phyloP scores from a whole-genome alignment of 164 flowering plant genomes.

The Malania oleifera region DNA sequence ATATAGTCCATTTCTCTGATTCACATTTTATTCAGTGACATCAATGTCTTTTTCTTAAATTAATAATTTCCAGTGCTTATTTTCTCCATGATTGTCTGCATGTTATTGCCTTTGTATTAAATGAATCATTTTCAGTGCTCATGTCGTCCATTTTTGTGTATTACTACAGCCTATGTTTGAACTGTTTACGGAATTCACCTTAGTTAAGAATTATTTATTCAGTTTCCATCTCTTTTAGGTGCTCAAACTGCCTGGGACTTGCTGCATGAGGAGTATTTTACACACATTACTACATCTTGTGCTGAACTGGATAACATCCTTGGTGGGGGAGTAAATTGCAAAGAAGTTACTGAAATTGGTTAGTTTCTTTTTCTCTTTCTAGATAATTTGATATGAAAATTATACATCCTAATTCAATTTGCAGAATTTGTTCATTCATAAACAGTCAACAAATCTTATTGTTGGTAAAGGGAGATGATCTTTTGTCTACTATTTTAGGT shows the following conservation, averaged over 20 bases:
- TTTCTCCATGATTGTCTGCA: no score
- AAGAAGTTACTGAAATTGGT: constrained; percentile 96
- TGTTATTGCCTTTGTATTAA: no score
- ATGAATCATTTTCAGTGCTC: no score
- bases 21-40: no score
- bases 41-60: no score
- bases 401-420: not conserved
- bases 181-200: not conserved
- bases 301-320: constrained; percentile 70
- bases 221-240: constrained; percentile 31
- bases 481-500: constrained; percentile 42
- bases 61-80: no score
- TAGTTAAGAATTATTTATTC: not conserved
- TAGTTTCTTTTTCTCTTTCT: constrained; percentile 15
- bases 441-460: not conserved
- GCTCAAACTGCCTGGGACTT: constrained; percentile 94
- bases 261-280: constrained; percentile 49
- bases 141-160: no score
- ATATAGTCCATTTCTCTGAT: no score
- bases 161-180: no score
- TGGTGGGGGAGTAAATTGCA: constrained; percentile 89
- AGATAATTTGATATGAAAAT: not conserved
- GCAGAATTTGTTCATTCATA: not conserved
- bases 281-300: constrained; percentile 77
- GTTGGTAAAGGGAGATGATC: not conserved